These are phyloP conservation scores for Trichoderma cornu-damae DNA, from an alignment of 2,329 filamentous ascomycete genomes.

Conservation along the genomic window DNA sequence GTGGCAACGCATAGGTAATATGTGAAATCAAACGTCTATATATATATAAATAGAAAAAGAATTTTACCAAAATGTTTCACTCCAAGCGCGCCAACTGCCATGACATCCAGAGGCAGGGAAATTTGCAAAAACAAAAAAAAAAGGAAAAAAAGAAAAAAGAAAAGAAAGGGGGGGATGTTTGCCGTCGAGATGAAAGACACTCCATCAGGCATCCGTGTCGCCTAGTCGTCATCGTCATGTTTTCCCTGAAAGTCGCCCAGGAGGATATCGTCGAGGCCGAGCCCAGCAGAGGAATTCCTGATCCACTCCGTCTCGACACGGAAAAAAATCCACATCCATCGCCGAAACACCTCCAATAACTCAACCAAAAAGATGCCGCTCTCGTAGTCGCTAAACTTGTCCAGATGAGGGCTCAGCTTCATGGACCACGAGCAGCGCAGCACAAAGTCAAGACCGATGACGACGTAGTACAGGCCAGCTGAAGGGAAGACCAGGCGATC, in stretches of 20 bases:
- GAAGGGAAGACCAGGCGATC: constrained; percentile 67
- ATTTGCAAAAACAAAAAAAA: no score
- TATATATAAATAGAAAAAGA: constrained; percentile 14
- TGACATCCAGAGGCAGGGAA: constrained; percentile 3
- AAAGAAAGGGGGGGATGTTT: no score
- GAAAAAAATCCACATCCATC: constrained; percentile 98
- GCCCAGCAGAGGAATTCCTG: constrained; percentile 47
- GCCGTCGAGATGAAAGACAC: not conserved
- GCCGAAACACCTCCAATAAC: constrained; percentile 75
- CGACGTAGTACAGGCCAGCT: constrained; percentile 73
- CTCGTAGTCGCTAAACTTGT: constrained; percentile 82
- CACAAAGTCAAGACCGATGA: constrained; percentile 71
- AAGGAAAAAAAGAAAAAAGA: no score
- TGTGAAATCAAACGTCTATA: not conserved
- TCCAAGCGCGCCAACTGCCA: constrained; percentile 12
- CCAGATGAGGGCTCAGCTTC: constrained; percentile 76
- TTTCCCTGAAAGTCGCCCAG: constrained; percentile 67
- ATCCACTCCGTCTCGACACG: constrained; percentile 92
- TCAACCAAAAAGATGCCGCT: constrained; percentile 84
- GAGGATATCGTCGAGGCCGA: constrained; percentile 65
- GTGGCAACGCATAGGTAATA: not conserved
- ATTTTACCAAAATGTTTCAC: constrained; percentile 5
- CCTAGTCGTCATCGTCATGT: constrained; percentile 38
- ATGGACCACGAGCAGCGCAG: constrained; percentile 88
- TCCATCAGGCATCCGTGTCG: not conserved